Conservation (phyloP, 805 yeast species). For the Suhomyces prunicola region DNA sequence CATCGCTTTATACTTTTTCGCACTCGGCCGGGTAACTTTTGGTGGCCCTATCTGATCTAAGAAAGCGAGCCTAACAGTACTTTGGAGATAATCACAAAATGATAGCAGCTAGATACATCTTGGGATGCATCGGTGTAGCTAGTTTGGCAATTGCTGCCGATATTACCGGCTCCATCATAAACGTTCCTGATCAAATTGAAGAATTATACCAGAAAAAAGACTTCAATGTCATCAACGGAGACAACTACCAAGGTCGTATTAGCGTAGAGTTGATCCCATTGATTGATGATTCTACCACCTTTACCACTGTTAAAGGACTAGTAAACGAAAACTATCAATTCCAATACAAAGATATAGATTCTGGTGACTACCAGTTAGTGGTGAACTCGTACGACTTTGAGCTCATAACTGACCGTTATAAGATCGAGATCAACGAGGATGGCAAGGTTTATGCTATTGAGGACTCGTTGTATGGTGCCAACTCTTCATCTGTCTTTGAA, state of each 20-base stretch:
- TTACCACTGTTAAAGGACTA: constrained; percentile 8
- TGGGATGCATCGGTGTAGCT: neutral
- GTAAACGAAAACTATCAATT: constrained; percentile 28
- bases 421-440: constrained; percentile 20
- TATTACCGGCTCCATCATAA: constrained; percentile 20
- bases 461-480: constrained; percentile 17
- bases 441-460: constrained; percentile 19
- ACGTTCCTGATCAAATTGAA: constrained; percentile 24
- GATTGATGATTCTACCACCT: constrained; percentile 1
- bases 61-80: neutral
- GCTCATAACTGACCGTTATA: constrained; percentile 23
- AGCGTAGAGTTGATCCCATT: constrained; percentile 20
- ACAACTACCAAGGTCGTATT: constrained; percentile 32
- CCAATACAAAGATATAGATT: constrained; percentile 16
- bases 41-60: neutral
- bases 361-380: constrained; percentile 34
- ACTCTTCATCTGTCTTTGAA: constrained; percentile 15
- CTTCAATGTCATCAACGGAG: constrained; percentile 28
- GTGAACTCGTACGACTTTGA: constrained; percentile 36
- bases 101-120: neutral
- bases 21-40: constrained; percentile 23
- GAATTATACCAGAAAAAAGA: constrained; percentile 11
- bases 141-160: neutral
- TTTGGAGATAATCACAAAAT: neutral
- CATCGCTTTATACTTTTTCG: constrained; percentile 9